Percentiles rank a stretch among this genome's conserved stretches.
Evolutionary conservation across 345 rosid species (phyloP).

Genomic region (Clarkia xantiana): DNA sequence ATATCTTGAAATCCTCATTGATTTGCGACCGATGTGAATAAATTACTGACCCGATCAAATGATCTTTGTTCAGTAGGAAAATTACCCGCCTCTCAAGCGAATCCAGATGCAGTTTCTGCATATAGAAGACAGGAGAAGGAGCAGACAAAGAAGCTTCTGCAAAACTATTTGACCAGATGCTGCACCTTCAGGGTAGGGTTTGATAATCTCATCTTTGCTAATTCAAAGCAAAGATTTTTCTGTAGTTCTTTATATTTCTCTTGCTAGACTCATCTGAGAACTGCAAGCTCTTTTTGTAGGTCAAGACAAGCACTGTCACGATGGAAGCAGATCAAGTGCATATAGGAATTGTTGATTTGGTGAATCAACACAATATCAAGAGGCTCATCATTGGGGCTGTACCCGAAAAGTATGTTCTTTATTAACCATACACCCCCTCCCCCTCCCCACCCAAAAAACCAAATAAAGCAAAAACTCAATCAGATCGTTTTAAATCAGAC

Average conservation of each 20-base stretch:
- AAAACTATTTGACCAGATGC: slow-evolving; percentile 25
- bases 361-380: slow-evolving; percentile 25
- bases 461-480: too few species aligned
- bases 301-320: slow-evolving; percentile 23
- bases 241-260: too few species aligned
- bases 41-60: not conserved
- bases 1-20: not conserved
- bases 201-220: too few species aligned
- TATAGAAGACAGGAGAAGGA: slow-evolving; percentile 40
- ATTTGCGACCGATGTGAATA: too few species aligned
- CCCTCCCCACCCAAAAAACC: too few species aligned
- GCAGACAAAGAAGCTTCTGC: slow-evolving; percentile 27
- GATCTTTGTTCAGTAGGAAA: slow-evolving; percentile 46
- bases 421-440: not conserved
- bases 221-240: too few species aligned
- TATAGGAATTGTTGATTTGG: slow-evolving; percentile 39
- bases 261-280: slow-evolving; percentile 3
- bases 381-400: slow-evolving; percentile 53
- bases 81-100: slow-evolving; percentile 51
- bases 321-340: slow-evolving; percentile 41
- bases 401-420: slow-evolving; percentile 33
- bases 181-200: slow-evolving; percentile 25
- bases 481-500: too few species aligned
- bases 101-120: slow-evolving; percentile 24
- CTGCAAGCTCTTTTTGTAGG: slow-evolving; percentile 22